These are phyloP conservation scores for Gossypium thurberi DNA, from an alignment of 345 rosid genomes.

Conservation along the genomic window DNA sequence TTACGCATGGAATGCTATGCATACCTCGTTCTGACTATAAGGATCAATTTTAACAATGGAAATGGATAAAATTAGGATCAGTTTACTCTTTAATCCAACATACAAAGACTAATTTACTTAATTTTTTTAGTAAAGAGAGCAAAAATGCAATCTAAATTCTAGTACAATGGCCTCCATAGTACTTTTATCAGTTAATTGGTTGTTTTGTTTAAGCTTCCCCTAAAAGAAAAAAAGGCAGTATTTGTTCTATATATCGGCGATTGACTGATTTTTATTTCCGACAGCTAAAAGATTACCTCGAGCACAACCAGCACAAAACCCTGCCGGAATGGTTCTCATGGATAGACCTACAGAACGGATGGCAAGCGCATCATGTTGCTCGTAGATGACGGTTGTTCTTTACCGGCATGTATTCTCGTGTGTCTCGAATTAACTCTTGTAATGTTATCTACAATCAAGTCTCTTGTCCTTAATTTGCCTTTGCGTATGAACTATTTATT, in stretches of 20 bases:
- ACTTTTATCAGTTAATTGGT: not conserved
- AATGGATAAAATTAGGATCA: too few relatives aligned
- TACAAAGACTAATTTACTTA: too few relatives aligned
- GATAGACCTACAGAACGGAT: constrained; percentile 68
- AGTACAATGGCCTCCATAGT: too few relatives aligned
- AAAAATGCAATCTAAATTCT: too few relatives aligned
- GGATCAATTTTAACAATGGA: too few relatives aligned
- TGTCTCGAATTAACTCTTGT: constrained; percentile 11
- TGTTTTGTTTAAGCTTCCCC: not conserved
- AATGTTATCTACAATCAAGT: constrained; percentile 13
- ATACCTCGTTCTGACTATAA: too few relatives aligned
- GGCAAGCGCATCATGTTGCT: constrained; percentile 70
- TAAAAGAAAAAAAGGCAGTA: not conserved
- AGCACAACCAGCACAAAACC: constrained; percentile 77
- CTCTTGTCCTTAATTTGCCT: not conserved
- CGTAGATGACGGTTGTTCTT: constrained; percentile 20
- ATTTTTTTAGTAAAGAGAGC: too few relatives aligned
- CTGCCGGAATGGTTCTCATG: constrained; percentile 81
- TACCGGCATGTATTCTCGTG: constrained; percentile 12
- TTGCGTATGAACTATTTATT: constrained; percentile 3
- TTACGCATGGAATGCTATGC: too few relatives aligned
- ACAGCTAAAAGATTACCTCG: constrained; percentile 81
- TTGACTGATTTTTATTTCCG: not conserved
- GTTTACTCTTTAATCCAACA: too few relatives aligned
- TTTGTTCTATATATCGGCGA: not conserved